Evolutionary conservation across 352 stramenopile genomes (phyloP).

Genomic region (Phytophthora sansomeana): DNA sequence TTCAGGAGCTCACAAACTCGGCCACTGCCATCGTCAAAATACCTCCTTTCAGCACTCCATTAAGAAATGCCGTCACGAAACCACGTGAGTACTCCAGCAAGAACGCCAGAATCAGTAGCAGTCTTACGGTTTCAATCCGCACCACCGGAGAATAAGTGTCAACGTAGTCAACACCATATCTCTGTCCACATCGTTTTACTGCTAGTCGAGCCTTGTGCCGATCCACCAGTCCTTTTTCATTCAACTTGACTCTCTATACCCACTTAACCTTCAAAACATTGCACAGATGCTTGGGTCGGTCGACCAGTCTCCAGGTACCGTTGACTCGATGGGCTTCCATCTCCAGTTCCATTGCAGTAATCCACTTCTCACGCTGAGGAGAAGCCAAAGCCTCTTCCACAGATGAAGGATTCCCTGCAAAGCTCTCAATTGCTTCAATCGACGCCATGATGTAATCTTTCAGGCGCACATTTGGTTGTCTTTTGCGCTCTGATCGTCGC

Average conservation of each 20-base stretch:
- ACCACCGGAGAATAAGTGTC: not conserved
- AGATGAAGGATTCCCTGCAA: not conserved
- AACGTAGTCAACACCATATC: constrained; percentile 7
- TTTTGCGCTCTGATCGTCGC: not conserved
- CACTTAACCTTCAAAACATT: not conserved
- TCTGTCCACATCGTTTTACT: too few relatives aligned
- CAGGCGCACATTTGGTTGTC: not conserved
- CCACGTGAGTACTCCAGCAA: too few relatives aligned
- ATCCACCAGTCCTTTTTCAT: too few relatives aligned
- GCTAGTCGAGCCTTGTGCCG: too few relatives aligned
- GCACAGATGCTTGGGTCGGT: not conserved
- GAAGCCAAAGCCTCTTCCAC: constrained; percentile 1
- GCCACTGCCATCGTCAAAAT: constrained; percentile 2
- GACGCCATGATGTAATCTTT: constrained; percentile 1
- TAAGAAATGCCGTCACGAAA: constrained; percentile 16
- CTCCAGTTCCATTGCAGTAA: constrained; percentile 11
- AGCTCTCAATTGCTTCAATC: not conserved
- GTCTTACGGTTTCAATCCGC: not conserved
- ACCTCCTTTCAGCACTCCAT: not conserved
- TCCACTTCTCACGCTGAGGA: constrained; percentile 13
- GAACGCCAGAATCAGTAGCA: not conserved
- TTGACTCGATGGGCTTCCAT: not conserved
- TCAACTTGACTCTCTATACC: not conserved
- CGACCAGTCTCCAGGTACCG: too few relatives aligned
- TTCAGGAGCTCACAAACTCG: not conserved